Conservation (phyloP, 371 early-diverging fungal genomes). For the Rhizopus sp. region DNA sequence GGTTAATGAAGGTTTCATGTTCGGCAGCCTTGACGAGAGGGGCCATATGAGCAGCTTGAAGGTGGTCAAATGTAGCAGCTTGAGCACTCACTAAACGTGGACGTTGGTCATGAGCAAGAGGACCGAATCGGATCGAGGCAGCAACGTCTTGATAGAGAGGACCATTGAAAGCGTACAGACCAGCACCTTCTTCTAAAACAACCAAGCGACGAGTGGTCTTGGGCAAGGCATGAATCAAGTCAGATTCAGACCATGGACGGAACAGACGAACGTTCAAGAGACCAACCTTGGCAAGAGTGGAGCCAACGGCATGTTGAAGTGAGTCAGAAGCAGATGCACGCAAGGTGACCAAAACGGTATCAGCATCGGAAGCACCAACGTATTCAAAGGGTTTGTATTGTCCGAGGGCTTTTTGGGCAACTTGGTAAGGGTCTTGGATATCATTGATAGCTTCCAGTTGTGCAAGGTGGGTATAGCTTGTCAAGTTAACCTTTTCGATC, state of each 20-base stretch:
- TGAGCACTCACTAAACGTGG: constrained; percentile 52
- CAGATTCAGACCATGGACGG: constrained; percentile 80
- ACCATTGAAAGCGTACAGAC: constrained; percentile 57
- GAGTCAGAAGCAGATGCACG: constrained; percentile 51
- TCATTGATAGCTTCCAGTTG: constrained; percentile 19
- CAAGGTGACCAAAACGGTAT: constrained; percentile 75
- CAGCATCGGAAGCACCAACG: constrained; percentile 68
- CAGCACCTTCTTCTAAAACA: constrained; percentile 63
- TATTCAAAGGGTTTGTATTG: constrained; percentile 79
- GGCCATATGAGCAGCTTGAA: constrained; percentile 45
- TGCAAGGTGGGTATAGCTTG: constrained; percentile 47
- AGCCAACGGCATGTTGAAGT: constrained; percentile 47
- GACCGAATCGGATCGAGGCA: constrained; percentile 67
- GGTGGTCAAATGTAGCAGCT: constrained; percentile 34
- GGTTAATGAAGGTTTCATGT: constrained; percentile 32
- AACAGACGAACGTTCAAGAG: constrained; percentile 74
- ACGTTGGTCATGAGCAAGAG: constrained; percentile 32
- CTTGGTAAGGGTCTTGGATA: constrained; percentile 35
- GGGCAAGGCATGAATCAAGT: constrained; percentile 71
- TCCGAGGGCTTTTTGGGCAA: constrained; percentile 53
- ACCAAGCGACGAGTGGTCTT: constrained; percentile 55
- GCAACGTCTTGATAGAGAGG: constrained; percentile 72
- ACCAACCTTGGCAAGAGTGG: constrained; percentile 50
- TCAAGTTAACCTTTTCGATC: constrained; percentile 50
- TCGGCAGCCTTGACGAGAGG: constrained; percentile 45